Conservation (phyloP, 2,329 filamentous ascomycete genomes). For the Fusarium algeriense region DNA sequence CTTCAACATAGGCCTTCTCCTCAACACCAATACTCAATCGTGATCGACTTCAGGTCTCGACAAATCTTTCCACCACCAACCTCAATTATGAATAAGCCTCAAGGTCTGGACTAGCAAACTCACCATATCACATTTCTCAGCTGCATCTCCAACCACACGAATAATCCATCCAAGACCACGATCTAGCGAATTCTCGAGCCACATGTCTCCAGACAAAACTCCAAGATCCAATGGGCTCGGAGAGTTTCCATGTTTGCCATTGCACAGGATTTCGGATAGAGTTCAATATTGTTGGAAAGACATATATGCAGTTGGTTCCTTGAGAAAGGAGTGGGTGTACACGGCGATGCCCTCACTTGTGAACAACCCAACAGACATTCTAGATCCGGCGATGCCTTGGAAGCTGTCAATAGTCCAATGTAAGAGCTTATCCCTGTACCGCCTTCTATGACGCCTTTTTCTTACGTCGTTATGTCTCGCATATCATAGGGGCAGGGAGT, state of each 20-base stretch:
- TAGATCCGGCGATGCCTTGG: not conserved
- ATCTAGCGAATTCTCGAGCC: not conserved
- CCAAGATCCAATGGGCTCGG: not conserved
- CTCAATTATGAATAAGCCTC: not conserved
- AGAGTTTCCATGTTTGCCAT: not conserved
- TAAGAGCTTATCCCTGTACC: not conserved
- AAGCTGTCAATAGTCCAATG: not conserved
- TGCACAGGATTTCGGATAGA: not conserved
- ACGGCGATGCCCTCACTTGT: conserved; percentile 4
- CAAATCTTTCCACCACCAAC: not conserved
- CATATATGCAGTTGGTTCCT: conserved; percentile 6
- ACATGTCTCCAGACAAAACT: not conserved
- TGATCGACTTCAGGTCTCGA: not conserved
- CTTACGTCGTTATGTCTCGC: not conserved
- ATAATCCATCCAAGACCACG: not conserved
- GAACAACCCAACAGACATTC: not conserved
- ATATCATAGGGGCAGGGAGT: not conserved
- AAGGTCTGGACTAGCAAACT: not conserved
- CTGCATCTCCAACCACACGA: conserved; percentile 1
- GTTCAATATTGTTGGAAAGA: not conserved
- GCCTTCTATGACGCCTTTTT: not conserved
- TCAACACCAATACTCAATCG: not conserved
- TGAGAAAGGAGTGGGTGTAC: conserved; percentile 4
- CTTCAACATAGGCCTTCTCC: not conserved
- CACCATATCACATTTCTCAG: not conserved